phyloP scores from a whole-genome alignment of 164 flowering plant genomes.

The Warburgia ugandensis region DNA sequence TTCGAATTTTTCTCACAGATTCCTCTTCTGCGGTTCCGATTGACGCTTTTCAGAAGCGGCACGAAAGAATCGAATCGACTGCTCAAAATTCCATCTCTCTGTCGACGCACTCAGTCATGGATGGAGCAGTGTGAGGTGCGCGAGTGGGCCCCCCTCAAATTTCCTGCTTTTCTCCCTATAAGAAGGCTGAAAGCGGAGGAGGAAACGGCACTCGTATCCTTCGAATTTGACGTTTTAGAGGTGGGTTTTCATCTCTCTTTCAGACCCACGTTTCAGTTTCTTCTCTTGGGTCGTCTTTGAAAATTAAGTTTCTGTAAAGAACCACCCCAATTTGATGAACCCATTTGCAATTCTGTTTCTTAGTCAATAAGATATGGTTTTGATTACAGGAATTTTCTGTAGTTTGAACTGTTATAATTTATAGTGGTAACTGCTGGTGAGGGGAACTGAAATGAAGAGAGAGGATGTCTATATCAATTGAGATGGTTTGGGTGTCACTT shows the following conservation, averaged over 20 bases:
- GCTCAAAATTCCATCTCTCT: too few species aligned
- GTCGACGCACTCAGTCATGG: too few species aligned
- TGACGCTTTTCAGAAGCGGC: too few species aligned
- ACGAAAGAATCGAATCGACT: too few species aligned
- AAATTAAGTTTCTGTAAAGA: background rate
- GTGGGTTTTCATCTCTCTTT: background rate
- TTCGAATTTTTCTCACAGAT: too few species aligned
- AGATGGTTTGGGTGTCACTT: too few species aligned
- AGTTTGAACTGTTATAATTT: too few species aligned
- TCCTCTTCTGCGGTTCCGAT: too few species aligned
- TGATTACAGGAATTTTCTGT: too few species aligned
- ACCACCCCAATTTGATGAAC: background rate
- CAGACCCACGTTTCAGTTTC: background rate
- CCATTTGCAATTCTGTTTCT: background rate
- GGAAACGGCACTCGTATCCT: constrained; percentile 4
- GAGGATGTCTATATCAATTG: too few species aligned
- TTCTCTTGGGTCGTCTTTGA: background rate
- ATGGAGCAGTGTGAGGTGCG: constrained; percentile 15
- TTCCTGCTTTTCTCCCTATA: constrained; percentile 14
- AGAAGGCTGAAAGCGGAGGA: constrained; percentile 16
- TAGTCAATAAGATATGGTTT: too few species aligned
- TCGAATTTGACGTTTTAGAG: background rate
- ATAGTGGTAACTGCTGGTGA: background rate
- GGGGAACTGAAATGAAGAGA: too few species aligned
- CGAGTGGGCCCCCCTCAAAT: constrained; percentile 12